These are phyloP conservation scores for Bryum argenteum DNA, from an alignment of 225 moss, liverwort and hornwort genomes.

Conservation along the genomic window DNA sequence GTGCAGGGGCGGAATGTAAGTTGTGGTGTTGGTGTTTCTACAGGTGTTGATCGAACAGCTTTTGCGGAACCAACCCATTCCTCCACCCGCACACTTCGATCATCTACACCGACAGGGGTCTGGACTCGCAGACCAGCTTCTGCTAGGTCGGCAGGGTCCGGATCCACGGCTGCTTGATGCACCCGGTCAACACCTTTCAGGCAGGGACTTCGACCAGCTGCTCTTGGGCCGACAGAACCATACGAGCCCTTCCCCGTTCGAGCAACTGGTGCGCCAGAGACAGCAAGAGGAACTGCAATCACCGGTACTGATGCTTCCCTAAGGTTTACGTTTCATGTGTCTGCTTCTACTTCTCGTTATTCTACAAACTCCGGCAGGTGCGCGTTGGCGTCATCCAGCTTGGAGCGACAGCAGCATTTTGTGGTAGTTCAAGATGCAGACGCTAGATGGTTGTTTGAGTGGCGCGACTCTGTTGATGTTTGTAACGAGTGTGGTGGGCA, in stretches of 20 bases:
- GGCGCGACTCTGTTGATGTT: not conserved
- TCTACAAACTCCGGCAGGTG: not conserved
- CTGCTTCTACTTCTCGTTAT: not conserved
- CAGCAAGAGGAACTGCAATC: constrained; percentile 78
- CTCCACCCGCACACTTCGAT: constrained; percentile 70
- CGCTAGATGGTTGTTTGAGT: not conserved
- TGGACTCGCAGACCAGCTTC: constrained; percentile 76
- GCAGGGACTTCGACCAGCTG: constrained; percentile 76
- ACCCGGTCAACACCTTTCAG: constrained; percentile 39
- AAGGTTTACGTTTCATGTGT: not conserved
- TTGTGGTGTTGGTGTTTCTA: not conserved
- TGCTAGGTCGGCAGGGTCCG: constrained; percentile 71
- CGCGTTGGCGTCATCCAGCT: too few relatives aligned
- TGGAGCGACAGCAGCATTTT: not conserved
- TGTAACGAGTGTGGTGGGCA: not conserved
- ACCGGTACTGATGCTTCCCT: constrained; percentile 36
- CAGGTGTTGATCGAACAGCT: constrained; percentile 86
- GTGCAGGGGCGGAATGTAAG: not conserved
- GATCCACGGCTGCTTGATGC: constrained; percentile 56
- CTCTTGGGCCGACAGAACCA: constrained; percentile 72
- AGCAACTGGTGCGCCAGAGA: constrained; percentile 82
- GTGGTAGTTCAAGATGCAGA: not conserved
- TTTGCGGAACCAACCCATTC: constrained; percentile 74
- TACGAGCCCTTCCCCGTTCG: constrained; percentile 54
- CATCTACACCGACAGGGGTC: constrained; percentile 74